These are phyloP conservation scores for Aegle marmelos DNA, from an alignment of 345 rosid genomes.

Conservation along the genomic window DNA sequence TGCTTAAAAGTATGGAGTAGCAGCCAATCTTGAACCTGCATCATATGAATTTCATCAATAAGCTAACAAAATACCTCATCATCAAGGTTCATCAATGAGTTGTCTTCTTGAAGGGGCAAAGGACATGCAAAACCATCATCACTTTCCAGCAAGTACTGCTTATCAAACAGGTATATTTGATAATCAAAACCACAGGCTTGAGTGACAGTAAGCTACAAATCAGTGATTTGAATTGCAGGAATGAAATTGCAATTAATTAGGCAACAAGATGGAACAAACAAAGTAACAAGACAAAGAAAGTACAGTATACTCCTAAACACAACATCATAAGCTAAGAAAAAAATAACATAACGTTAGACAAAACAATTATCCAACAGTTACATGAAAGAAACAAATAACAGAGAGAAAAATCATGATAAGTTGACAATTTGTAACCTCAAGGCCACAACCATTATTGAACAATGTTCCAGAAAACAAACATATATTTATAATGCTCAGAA, in stretches of 20 bases:
- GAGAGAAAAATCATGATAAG: neutral
- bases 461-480: neutral
- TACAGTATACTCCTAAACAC: neutral
- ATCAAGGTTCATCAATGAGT: conserved; percentile 35
- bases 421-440: neutral
- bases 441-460: neutral
- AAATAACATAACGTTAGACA: neutral
- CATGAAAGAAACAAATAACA: neutral
- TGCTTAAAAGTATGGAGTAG: neutral
- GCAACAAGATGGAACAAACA: neutral
- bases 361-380: neutral
- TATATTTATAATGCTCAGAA: neutral
- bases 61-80: conserved; percentile 37
- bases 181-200: conserved; percentile 7
- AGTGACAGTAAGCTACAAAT: neutral
- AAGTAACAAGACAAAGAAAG: neutral
- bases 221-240: neutral
- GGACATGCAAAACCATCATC: conserved; percentile 22
- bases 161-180: neutral
- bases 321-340: neutral
- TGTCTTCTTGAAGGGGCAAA: conserved; percentile 31
- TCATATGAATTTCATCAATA: neutral
- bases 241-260: neutral
- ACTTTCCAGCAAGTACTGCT: conserved; percentile 31
- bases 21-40: neutral